Percentiles rank a stretch among this genome's conserved stretches.
These are phyloP conservation scores for Linanthus parryae DNA, from an alignment of 148 eudicot species.

Conservation along the genomic window DNA sequence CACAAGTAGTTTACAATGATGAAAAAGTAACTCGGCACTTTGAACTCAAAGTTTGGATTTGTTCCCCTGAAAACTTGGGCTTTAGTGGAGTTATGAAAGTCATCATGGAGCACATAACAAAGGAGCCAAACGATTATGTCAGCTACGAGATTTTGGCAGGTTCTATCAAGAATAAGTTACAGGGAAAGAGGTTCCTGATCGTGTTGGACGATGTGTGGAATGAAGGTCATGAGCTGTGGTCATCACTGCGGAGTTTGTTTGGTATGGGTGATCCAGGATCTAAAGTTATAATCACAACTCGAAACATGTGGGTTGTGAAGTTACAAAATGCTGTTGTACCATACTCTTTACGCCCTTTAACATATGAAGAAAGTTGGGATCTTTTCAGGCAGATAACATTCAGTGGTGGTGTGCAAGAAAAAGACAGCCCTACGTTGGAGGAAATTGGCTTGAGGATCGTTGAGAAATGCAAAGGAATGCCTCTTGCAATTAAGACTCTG, in stretches of 20 bases:
- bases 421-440: neutral
- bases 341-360: neutral
- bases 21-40: neutral
- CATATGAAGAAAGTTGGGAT: constrained; percentile 10
- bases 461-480: constrained; percentile 18
- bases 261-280: constrained; percentile 12
- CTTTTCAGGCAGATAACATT: constrained; percentile 19
- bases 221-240: constrained; percentile 6
- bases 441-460: constrained; percentile 5
- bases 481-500: constrained; percentile 16
- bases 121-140: neutral
- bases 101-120: constrained; percentile 8
- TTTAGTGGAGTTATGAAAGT: constrained; percentile 8
- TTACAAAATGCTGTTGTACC: neutral
- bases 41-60: neutral
- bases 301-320: neutral
- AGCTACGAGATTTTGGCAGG: neutral
- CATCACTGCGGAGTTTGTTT: constrained; percentile 5
- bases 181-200: constrained; percentile 2
- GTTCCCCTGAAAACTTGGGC: constrained; percentile 5
- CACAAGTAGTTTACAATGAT: constrained; percentile 6
- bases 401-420: neutral
- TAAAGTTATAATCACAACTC: constrained; percentile 24
- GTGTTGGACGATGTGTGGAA: constrained; percentile 27
- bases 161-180: neutral